Evolutionary conservation across 306 rosid genomes (phyloP), one percentile per base, ranked within the genome.

Genomic region (Heteromeles arbutifolia): DNA sequence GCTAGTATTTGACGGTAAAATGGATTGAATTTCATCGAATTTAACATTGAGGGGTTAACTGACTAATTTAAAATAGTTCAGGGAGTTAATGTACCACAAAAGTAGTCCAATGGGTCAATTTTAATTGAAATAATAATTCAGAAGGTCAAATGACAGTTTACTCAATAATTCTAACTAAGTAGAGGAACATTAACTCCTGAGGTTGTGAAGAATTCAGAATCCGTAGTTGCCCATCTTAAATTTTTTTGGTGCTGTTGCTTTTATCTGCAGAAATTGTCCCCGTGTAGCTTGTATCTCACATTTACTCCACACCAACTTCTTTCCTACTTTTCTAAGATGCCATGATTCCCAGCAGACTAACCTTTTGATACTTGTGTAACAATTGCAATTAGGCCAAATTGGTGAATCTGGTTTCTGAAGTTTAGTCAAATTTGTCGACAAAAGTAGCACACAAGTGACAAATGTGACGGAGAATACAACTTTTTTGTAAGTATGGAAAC

Each of bases 241-340:
- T 4, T 59, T 9, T 2, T 18, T 13, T 5, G 65, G 34, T 5
- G 8, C 5, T 25, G 34, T 61, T 12, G 32, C 37, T 61, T 26
- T 31, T 8, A 29, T 31, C 8, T 6, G 56, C 56, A 43, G 63
- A 44, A 56, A 15, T 11, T 54, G 31, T 26, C 22, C 7, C 28
- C 14, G 24, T 18, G 77, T 56, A 39, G 64, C 77, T 76, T 76
- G 69, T 43, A 13, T 28, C 72, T 70, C 67, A 72, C 65, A 48
- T 45, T 26, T 75, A 13, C 37, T 67, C 52, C 50, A 17, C 43
- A 48, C 64, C 43, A 68, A 58, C 57, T 43, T 74, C 50, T 11
- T 14, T 18, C 0, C 6, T 39, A 59, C 56, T 50, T 52, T 50
- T 69, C 11, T 21, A 28, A 65, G 61, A 45, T 61, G 18, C 70